phyloP scores from a whole-genome alignment of 495 filamentous ascomycete species.

The Coniosporium apollinis region DNA sequence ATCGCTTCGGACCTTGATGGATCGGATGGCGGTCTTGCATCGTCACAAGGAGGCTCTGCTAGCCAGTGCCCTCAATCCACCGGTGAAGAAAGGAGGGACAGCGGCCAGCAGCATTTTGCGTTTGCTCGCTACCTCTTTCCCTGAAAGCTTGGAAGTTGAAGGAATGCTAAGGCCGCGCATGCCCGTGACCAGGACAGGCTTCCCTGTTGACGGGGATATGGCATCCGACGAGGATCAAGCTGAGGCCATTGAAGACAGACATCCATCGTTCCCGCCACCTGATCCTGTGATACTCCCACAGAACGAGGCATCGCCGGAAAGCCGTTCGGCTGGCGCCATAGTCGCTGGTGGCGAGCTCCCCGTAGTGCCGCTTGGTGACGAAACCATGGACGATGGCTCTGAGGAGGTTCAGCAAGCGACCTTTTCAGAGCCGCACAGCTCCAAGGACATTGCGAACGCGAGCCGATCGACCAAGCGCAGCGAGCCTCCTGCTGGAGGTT shows the following conservation, averaged over 20 bases:
- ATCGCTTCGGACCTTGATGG: conserved; percentile 50
- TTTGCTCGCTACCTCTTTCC: conserved; percentile 45
- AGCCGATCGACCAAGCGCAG: no score
- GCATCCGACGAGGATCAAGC: conserved; percentile 8
- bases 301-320: no score
- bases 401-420: no score
- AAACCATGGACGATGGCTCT: no score
- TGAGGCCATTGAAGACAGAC: conserved; percentile 4
- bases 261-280: no score
- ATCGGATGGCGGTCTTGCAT: conserved; percentile 58
- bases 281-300: no score
- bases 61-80: conserved; percentile 63
- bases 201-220: conserved; percentile 5
- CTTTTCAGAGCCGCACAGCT: no score
- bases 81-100: conserved; percentile 36
- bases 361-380: no score
- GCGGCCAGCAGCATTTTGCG: conserved; percentile 57
- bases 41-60: conserved; percentile 50
- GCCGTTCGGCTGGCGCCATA: no score
- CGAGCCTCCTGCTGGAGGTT: no score
- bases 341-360: no score
- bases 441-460: no score
- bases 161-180: conserved; percentile 50
- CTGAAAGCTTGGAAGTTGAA: conserved; percentile 48
- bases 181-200: conserved; percentile 28